phyloP scores from a whole-genome alignment of 2,329 filamentous ascomycete genomes.

The Escovopsis weberi region DNA sequence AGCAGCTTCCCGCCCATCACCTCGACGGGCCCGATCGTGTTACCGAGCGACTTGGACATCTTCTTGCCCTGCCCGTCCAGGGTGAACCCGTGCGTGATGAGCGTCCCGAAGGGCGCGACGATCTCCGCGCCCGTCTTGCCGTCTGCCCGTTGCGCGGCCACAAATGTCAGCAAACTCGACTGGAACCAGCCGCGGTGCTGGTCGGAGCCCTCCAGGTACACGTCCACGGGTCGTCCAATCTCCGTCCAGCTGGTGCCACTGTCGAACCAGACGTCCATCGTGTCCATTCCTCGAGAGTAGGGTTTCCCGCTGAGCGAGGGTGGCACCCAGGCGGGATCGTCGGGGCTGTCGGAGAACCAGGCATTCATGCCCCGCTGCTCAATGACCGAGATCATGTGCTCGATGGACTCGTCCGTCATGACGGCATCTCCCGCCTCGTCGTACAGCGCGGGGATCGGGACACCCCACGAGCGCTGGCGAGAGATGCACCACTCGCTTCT shows the following conservation, averaged over 20 bases:
- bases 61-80: conserved; percentile 84
- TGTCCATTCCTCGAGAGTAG: conserved; percentile 72
- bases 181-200: conserved; percentile 99
- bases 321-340: conserved; percentile 68
- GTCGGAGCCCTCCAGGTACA: conserved; percentile 89
- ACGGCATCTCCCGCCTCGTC: conserved; percentile 56
- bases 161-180: conserved; percentile 77
- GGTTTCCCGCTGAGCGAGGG: conserved; percentile 38
- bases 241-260: conserved; percentile 87
- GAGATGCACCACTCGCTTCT: conserved; percentile 98
- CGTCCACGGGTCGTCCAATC: conserved; percentile 48
- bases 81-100: conserved; percentile 94
- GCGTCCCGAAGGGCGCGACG: conserved; percentile 60
- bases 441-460: conserved; percentile 87
- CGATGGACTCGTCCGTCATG: conserved; percentile 65
- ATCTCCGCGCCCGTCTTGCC: conserved; percentile 13
- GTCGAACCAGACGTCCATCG: conserved; percentile 99
- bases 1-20: conserved; percentile 76
- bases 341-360: conserved; percentile 76
- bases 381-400: conserved; percentile 72
- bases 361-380: conserved; percentile 68
- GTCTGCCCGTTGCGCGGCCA: conserved; percentile 44
- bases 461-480: conserved; percentile 87
- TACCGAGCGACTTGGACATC: conserved; percentile 96
- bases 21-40: conserved; percentile 64